phyloP scores from a whole-genome alignment of 208 protist genomes.

The Leishmania turanica region DNA sequence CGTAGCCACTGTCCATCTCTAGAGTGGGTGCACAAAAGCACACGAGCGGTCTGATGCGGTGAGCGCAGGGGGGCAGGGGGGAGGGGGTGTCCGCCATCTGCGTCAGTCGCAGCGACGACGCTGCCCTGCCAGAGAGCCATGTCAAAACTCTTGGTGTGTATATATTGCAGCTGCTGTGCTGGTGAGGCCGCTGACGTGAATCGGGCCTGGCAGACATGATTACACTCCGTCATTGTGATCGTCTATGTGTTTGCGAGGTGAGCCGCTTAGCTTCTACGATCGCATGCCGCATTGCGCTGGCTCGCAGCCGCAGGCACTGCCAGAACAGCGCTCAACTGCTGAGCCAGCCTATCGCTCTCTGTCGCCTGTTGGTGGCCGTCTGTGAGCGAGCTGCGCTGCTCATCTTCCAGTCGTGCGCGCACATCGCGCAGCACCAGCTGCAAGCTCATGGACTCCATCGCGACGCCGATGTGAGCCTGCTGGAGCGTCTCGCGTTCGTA shows the following conservation, averaged over 20 bases:
- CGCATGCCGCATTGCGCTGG: neutral
- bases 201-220: too few relatives aligned
- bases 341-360: neutral
- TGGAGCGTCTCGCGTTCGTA: constrained; percentile 78
- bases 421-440: constrained; percentile 52
- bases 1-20: neutral
- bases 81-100: neutral
- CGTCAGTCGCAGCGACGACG: neutral
- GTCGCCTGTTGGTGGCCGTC: too few relatives aligned
- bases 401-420: constrained; percentile 20
- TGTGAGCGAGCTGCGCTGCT: neutral
- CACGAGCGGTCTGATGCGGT: neutral
- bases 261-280: neutral
- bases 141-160: neutral
- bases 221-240: neutral
- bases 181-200: neutral
- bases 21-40: neutral
- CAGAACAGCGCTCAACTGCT: neutral
- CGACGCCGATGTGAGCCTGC: constrained; percentile 48
- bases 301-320: neutral
- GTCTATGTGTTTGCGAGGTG: too few relatives aligned
- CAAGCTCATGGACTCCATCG: constrained; percentile 61
- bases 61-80: neutral
- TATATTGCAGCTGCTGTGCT: neutral
- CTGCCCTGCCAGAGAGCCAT: neutral